These are phyloP conservation scores for Rhodamnia argentea DNA, from an alignment of 345 rosid species.

Conservation along the genomic window DNA sequence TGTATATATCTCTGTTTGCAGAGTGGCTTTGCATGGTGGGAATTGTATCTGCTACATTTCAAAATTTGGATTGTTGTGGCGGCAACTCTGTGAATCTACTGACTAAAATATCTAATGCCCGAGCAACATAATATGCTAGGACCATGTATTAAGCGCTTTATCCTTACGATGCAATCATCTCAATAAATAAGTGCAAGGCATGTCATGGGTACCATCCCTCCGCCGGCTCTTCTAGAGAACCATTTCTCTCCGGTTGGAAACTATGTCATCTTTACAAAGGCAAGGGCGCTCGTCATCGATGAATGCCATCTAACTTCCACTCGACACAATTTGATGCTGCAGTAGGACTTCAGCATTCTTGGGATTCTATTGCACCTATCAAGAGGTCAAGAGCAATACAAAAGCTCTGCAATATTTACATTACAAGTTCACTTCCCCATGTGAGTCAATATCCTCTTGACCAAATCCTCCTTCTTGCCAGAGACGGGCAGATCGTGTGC, in stretches of 20 bases:
- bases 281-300: neutral
- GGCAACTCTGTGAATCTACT: neutral
- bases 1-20: neutral
- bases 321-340: neutral
- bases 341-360: neutral
- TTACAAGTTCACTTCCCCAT: constrained; percentile 40
- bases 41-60: neutral
- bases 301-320: neutral
- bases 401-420: neutral
- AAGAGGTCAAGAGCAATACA: neutral
- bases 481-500: constrained; percentile 46
- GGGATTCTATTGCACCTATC: neutral
- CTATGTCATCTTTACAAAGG: neutral
- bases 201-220: neutral
- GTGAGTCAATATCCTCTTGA: constrained; percentile 61
- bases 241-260: neutral
- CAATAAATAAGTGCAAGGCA: neutral
- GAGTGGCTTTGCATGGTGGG: neutral
- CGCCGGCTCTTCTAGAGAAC: neutral
- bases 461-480: constrained; percentile 78
- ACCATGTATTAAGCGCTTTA: neutral
- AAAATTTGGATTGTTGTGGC: neutral
- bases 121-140: neutral
- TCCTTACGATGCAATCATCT: neutral
- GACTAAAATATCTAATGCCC: neutral